Conservation (phyloP, 768 basidiomycete species). For the Tremella mesenterica region DNA sequence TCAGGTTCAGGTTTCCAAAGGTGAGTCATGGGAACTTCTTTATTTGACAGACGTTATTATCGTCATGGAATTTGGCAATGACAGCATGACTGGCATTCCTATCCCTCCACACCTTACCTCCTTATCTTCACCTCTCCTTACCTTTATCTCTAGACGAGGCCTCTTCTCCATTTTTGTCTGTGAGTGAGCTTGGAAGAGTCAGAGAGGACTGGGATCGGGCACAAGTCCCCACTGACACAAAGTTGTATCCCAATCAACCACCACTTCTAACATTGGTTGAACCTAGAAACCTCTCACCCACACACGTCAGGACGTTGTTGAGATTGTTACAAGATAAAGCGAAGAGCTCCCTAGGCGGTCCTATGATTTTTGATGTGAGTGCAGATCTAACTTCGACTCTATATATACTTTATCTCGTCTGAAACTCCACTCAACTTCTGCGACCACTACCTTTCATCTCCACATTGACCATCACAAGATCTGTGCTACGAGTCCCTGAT, state of each 20-base stretch:
- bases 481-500: too few species aligned
- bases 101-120: too few species aligned
- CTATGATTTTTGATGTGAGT: conserved; percentile 39
- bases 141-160: not conserved
- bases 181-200: not conserved
- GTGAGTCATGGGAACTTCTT: too few species aligned
- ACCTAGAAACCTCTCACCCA: conserved; percentile 21
- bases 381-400: too few species aligned
- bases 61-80: not conserved
- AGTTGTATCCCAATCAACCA: conserved; percentile 33
- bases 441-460: too few species aligned
- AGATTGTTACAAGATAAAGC: conserved; percentile 26
- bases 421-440: too few species aligned
- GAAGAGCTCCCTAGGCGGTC: conserved; percentile 21
- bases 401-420: too few species aligned
- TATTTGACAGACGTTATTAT: too few species aligned
- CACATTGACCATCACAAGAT: too few species aligned
- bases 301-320: conserved; percentile 27
- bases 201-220: too few species aligned
- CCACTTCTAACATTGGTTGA: conserved; percentile 19
- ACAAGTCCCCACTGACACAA: too few species aligned
- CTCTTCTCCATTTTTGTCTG: not conserved
- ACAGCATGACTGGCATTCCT: not conserved
- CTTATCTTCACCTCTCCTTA: not conserved
- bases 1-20: conserved; percentile 32